These are phyloP conservation scores for Aspergillus felis DNA, from an alignment of 2,329 filamentous ascomycete species.

Conservation along the genomic window DNA sequence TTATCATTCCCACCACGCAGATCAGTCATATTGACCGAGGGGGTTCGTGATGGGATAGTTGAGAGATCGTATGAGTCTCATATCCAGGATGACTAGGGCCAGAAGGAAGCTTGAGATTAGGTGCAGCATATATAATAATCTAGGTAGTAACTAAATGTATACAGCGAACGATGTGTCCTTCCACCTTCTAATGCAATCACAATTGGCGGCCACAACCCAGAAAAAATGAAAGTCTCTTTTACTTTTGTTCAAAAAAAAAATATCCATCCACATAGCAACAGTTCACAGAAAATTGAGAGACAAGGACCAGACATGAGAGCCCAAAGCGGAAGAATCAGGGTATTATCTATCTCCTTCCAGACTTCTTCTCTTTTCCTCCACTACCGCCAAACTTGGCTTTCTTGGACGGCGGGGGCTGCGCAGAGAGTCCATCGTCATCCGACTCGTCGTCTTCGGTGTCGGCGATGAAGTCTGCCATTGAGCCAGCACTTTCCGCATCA, in stretches of 20 bases:
- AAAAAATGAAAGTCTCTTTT: conserved; percentile 4
- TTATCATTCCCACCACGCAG: neutral
- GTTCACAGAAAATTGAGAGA: conserved; percentile 12
- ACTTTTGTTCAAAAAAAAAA: neutral
- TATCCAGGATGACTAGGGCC: neutral
- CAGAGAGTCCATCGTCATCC: conserved; percentile 21
- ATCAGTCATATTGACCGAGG: neutral
- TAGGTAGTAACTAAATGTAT: neutral
- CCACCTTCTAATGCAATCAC: neutral
- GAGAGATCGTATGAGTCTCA: neutral
- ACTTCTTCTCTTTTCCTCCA: conserved; percentile 30
- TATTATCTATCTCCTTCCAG: conserved; percentile 32
- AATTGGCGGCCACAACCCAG: neutral
- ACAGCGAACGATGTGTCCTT: neutral
- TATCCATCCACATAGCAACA: neutral
- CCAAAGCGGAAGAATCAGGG: conserved; percentile 15
- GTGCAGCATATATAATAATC: neutral
- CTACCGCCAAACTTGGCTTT: conserved; percentile 29
- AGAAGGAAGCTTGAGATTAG: neutral
- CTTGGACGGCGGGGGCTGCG: conserved; percentile 31
- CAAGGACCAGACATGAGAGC: conserved; percentile 11
- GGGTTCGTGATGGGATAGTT: neutral
- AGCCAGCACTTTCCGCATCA: conserved; percentile 57
- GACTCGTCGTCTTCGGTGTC: conserved; percentile 44
- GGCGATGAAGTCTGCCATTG: conserved; percentile 44